phyloP scores from a whole-genome alignment of 2,329 filamentous ascomycete species.

The Colletotrichum scovillei region DNA sequence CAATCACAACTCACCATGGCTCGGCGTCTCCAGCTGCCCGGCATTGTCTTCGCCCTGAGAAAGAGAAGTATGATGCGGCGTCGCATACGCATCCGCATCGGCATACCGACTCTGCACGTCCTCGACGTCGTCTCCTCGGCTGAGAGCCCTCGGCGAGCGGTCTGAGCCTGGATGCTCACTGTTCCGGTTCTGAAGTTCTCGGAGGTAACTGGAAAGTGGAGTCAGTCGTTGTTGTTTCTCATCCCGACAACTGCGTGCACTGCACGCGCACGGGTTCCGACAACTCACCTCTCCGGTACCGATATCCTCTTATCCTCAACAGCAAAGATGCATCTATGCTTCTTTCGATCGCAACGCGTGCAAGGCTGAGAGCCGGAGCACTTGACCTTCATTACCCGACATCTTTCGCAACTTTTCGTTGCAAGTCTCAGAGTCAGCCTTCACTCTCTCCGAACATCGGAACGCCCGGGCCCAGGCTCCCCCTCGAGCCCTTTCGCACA shows the following conservation, averaged over 20 bases:
- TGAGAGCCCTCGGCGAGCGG: constrained; percentile 8
- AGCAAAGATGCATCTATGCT: constrained; percentile 38
- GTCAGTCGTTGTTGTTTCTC: not conserved
- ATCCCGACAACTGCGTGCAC: not conserved
- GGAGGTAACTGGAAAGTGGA: constrained; percentile 27
- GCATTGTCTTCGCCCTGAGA: not conserved
- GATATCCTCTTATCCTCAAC: constrained; percentile 38
- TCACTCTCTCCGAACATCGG: not conserved
- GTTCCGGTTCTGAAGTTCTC: constrained; percentile 33
- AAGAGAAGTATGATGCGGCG: constrained; percentile 6
- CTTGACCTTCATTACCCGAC: constrained; percentile 40
- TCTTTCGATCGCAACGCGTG: constrained; percentile 38
- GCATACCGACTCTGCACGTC: constrained; percentile 1
- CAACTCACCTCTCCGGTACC: constrained; percentile 38
- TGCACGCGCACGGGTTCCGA: not conserved
- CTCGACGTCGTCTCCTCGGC: not conserved
- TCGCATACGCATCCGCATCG: constrained; percentile 10
- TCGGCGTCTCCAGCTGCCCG: constrained; percentile 20
- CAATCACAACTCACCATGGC: constrained; percentile 4
- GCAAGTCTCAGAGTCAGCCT: constrained; percentile 16
- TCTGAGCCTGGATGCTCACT: constrained; percentile 18
- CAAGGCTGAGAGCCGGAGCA: constrained; percentile 39
- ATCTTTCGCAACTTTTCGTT: constrained; percentile 43
- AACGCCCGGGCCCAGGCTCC: not conserved
- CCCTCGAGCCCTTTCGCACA: not conserved